Base-by-base conservation (phyloP, 2,329 filamentous ascomycete genomes). In the Trichoderma aggressivum region DNA sequence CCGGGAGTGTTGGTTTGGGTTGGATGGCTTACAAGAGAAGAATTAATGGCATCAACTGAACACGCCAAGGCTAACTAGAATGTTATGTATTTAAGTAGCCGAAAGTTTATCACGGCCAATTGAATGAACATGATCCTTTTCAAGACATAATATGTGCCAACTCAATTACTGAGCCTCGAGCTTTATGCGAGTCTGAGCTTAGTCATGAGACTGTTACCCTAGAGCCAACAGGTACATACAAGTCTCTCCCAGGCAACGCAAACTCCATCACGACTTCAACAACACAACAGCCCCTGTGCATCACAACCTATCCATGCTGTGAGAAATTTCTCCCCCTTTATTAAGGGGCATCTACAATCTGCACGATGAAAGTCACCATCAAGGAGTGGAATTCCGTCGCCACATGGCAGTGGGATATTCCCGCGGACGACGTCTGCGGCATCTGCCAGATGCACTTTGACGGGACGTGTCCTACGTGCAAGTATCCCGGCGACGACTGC, bases 391-490 rank as follows among this genome's bases (percentile, higher is more conserved):
- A 96, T 78, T 92, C 94, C 5, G 94, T 99, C 73, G 96, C 96
- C 21, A 95, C 94, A 70, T 99, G 96, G 96, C 91, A 93, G 74
- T 99, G 96, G 96, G 93, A 98, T 80, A 93, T 98, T 78, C 94
- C 95, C 28, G 94, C 97, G 77, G 95, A 98, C 83, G 95, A 99
- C 80, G 94, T 98, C 74, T 99, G 96, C 77, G 96, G 96, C 77
- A 99, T 99, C 83, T 99, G 96, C 83, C 95, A 97, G 80, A 94
- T 97, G 73, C 93, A 97, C 78, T 99, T 98, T 80, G 96, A 99
- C 80, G 95, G 94, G 72, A 98, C 96, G 30, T 99, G 96, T 84
- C 94, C 96, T 60, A 97, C 94, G 70, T 99, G 96, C 90, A 97
- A 97, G 86, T 98, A 94, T 79, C 96, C 96, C 16, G 96, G 96